Evolutionary conservation across 495 filamentous ascomycete species (phyloP).

Genomic region (Penicillium silybi): DNA sequence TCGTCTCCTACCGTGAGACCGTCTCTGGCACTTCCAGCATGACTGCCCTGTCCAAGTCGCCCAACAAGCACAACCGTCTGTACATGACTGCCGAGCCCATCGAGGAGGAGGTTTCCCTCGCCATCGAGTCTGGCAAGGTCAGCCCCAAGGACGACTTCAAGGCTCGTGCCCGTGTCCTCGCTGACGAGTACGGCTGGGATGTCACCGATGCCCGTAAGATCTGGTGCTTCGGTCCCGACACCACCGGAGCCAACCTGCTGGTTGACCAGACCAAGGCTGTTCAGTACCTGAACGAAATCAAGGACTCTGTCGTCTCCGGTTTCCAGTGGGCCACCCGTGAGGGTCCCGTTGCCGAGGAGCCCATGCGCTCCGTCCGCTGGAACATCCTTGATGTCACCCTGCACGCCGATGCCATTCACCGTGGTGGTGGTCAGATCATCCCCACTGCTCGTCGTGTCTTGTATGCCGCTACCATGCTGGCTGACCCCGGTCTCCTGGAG

Average conservation of each 20-base stretch:
- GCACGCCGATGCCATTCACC: constrained; percentile 98
- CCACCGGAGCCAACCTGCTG: constrained; percentile 94
- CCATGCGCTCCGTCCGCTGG: constrained; percentile 94
- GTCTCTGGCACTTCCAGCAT: constrained; percentile 79
- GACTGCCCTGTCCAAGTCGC: constrained; percentile 97
- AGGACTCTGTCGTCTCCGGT: constrained; percentile 98
- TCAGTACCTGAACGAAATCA: constrained; percentile 99
- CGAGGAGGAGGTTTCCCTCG: constrained; percentile 81
- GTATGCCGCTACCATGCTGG: constrained; percentile 87
- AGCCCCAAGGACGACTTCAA: constrained; percentile 98
- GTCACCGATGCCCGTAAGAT: constrained; percentile 99
- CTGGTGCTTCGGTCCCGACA: constrained; percentile 99
- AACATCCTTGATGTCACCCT: constrained; percentile 99
- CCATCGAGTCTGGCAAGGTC: constrained; percentile 92
- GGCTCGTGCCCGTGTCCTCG: constrained; percentile 91
- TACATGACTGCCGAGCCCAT: constrained; percentile 90
- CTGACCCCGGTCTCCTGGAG: constrained; percentile 86
- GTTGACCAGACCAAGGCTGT: constrained; percentile 99
- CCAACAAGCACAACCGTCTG: constrained; percentile 99
- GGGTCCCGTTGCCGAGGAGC: constrained; percentile 96
- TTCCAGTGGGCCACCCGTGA: constrained; percentile 99
- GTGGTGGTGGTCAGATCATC: constrained; percentile 98
- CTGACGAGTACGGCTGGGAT: constrained; percentile 98
- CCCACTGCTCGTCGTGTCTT: constrained; percentile 97
- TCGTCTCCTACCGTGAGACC: constrained; percentile 97